Conservation (phyloP, 345 rosid genomes). For the Citrus trifoliata region DNA sequence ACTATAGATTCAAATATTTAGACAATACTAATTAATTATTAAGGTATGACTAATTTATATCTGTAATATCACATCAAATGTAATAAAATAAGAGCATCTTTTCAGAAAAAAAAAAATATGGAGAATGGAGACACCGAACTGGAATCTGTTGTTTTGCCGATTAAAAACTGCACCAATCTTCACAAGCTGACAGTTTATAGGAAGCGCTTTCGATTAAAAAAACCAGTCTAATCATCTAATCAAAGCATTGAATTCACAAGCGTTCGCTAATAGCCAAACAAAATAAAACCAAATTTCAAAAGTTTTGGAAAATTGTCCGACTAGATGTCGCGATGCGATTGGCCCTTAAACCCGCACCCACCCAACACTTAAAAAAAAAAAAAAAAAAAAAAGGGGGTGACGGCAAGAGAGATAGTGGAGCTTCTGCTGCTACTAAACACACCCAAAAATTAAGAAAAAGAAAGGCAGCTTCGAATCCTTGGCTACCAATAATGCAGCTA, state of each 20-base stretch:
- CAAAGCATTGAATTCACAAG: not conserved
- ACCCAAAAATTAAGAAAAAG: not conserved
- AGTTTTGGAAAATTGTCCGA: not conserved
- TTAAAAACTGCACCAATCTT: not conserved
- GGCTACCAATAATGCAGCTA: constrained; percentile 8
- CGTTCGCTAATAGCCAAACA: not conserved
- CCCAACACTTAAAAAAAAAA: not conserved
- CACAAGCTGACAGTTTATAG: not conserved
- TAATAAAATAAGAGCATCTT: too few relatives aligned
- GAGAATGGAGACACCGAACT: too few relatives aligned
- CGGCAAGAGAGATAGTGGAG: constrained; percentile 13
- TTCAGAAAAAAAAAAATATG: not conserved
- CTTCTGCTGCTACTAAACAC: not conserved
- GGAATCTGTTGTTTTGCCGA: not conserved
- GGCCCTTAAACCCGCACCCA: not conserved
- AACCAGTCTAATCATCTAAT: not conserved
- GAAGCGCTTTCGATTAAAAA: not conserved
- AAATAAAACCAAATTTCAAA: not conserved
- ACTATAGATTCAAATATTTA: too few relatives aligned
- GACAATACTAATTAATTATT: too few relatives aligned
- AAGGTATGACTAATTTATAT: too few relatives aligned
- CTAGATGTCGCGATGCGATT: constrained; percentile 4
- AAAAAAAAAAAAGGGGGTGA: not conserved
- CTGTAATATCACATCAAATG: not conserved
- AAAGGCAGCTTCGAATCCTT: constrained; percentile 1